Base-by-base conservation (phyloP, 805 yeast species). In the Starmerella riodocensis region DNA sequence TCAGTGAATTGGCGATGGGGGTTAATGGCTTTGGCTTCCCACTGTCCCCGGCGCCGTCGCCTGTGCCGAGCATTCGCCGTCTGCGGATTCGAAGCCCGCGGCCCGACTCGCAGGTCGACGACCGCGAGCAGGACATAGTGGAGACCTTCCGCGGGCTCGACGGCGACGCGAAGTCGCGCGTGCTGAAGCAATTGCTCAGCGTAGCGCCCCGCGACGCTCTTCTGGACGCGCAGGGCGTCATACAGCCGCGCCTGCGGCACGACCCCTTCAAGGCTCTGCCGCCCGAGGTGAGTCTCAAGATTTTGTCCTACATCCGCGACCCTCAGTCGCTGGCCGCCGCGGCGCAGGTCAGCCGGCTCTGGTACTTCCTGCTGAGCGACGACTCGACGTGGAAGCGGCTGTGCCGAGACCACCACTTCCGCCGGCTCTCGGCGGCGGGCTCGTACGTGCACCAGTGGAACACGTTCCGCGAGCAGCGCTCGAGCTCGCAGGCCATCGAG, bases 281-380 rank as follows among this genome's bases (percentile, higher is more conserved):
- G 1, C 68, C 71, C 45, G 97, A 91, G 54, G 61, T 88, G 32
- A 74, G 93, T 2, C 67, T 85, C 39, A 82, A 83, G 54, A 78
- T 88, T 28, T 63, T 88, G 28, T 78, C 93, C 47, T 84, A 81
- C 58, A 62, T 88, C 49, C 94, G 83, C 55, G 91, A 95, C 43
- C 65, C 67, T 59, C 74, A 73, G 42, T 78, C 94, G 9, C 67
- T 88, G 31, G 88, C 96, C 52, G 78, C 79, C 45, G 94, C 96
- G 0, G 88, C 95, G 0, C 93, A 81, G 55, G 97, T 88, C 2
- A 80, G 88, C 22, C 71, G 75, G 40, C 76, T 73, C 37, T 88
- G 98, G 98, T 59, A 61, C 37, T 45, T 55, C 24, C 47, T 64
- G 17, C 55, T 64, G 21, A 47, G 58, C 36, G 69, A 64, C 49